These are phyloP conservation scores for Cryphonectria carpinicola DNA, from an alignment of 2,329 filamentous ascomycete species.

Conservation along the genomic window DNA sequence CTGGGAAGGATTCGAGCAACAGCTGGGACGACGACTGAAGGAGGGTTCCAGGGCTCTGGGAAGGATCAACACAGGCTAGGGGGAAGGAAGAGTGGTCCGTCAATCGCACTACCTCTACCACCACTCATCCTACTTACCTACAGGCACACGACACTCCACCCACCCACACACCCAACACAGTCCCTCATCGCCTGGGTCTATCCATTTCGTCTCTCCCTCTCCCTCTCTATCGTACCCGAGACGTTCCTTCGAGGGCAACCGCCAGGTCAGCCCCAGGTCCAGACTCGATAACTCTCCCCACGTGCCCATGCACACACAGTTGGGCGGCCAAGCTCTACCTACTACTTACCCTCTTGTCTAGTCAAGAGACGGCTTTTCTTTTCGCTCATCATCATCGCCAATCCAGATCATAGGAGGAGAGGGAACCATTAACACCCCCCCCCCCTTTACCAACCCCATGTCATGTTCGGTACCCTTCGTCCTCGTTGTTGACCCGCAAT, in stretches of 20 bases:
- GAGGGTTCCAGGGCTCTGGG: conserved; percentile 2
- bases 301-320: not conserved
- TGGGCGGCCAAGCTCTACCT: not conserved
- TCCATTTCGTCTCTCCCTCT: not conserved
- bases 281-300: not conserved
- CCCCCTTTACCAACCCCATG: not conserved
- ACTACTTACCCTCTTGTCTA: not conserved
- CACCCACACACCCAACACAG: not conserved
- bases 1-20: conserved; percentile 6
- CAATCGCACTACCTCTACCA: not conserved
- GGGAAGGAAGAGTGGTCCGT: not conserved
- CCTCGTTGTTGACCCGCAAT: conserved; percentile 2
- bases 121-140: not conserved
- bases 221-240: not conserved
- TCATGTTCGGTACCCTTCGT: not conserved
- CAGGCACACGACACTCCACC: not conserved
- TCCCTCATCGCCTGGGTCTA: not conserved
- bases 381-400: not conserved
- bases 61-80: conserved; percentile 9
- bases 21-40: not conserved
- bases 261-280: not conserved
- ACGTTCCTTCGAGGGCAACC: not conserved
- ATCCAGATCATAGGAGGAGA: not conserved
- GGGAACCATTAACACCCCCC: not conserved
- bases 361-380: not conserved